Conservation (phyloP, 1,284 basidiomycete species). For the Sutorius eximius region DNA sequence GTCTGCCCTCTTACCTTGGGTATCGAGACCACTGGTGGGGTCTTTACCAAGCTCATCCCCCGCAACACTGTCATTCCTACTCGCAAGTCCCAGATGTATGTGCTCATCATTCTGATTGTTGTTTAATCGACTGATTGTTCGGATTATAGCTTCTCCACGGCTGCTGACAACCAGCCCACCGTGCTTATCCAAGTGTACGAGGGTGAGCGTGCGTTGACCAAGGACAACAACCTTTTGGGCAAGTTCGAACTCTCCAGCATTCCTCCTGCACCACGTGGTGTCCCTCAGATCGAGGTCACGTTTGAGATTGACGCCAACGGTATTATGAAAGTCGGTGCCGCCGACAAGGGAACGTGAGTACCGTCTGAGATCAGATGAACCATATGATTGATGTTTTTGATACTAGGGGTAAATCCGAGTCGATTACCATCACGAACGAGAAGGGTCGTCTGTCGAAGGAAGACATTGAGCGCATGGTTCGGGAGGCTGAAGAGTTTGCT, state of each 20-base stretch:
- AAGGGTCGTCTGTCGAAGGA: slow-evolving; percentile 83
- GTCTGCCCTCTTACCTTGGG: slow-evolving; percentile 93
- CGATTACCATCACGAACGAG: slow-evolving; percentile 86
- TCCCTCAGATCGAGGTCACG: slow-evolving; percentile 92
- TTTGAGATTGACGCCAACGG: slow-evolving; percentile 95
- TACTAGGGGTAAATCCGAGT: slow-evolving; percentile 78
- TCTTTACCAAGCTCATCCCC: slow-evolving; percentile 95
- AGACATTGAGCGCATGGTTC: slow-evolving; percentile 91
- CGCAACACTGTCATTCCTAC: slow-evolving; percentile 98
- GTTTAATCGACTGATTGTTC: neutral
- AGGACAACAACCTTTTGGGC: slow-evolving; percentile 97
- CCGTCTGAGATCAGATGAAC: neutral
- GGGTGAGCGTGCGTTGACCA: slow-evolving; percentile 93
- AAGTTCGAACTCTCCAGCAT: slow-evolving; percentile 94
- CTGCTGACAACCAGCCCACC: slow-evolving; percentile 91
- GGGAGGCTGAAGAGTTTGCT: slow-evolving; percentile 89
- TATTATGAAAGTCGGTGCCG: slow-evolving; percentile 86
- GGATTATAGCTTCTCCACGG: slow-evolving; percentile 83
- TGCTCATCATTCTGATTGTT: slow-evolving; percentile 4
- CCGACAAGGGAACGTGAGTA: slow-evolving; percentile 88
- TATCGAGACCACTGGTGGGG: slow-evolving; percentile 98
- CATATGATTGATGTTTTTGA: slow-evolving; percentile 3
- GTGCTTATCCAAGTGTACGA: slow-evolving; percentile 92
- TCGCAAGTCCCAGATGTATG: slow-evolving; percentile 91
- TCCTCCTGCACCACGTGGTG: slow-evolving; percentile 92